Evolutionary conservation across 1,284 basidiomycete genomes (phyloP).

Genomic region (Leccinum brunneo-olivaceum): DNA sequence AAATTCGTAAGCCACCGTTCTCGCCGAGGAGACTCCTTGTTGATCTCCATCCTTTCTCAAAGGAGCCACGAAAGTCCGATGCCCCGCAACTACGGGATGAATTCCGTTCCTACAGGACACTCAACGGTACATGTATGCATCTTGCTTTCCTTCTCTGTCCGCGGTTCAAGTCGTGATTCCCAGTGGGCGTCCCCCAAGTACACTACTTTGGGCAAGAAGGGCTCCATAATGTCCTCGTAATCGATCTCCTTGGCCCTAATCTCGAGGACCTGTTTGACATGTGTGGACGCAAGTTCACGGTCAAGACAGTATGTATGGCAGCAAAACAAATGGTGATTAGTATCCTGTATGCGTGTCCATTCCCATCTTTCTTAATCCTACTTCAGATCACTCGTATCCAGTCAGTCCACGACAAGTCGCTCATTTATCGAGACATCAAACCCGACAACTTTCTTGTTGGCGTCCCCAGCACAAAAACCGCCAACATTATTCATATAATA

Average conservation of each 20-base stretch:
- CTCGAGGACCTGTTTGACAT: slow-evolving; percentile 97
- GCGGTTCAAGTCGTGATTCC: slow-evolving; percentile 13
- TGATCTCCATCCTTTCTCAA: slow-evolving; percentile 15
- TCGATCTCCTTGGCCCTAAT: slow-evolving; percentile 93
- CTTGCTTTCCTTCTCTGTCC: slow-evolving; percentile 5
- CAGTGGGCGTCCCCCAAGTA: slow-evolving; percentile 93
- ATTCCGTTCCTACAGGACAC: slow-evolving; percentile 93
- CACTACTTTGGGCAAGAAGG: slow-evolving; percentile 99
- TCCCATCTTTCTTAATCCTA: slow-evolving; percentile 8
- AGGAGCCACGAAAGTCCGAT: slow-evolving; percentile 98
- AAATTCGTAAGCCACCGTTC: slow-evolving; percentile 75
- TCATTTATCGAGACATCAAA: slow-evolving; percentile 99
- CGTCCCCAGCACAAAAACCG: slow-evolving; percentile 85
- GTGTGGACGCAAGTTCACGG: slow-evolving; percentile 94
- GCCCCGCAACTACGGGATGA: slow-evolving; percentile 97
- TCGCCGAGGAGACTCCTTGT: slow-evolving; percentile 9
- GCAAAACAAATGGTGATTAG: slow-evolving; percentile 92
- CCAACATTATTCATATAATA: slow-evolving; percentile 90
- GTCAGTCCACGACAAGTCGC: slow-evolving; percentile 95
- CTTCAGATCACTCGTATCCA: slow-evolving; percentile 90
- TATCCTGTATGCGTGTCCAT: slow-evolving; percentile 4
- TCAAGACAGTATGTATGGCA: slow-evolving; percentile 98
- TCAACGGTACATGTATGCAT: slow-evolving; percentile 84
- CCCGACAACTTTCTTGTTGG: slow-evolving; percentile 99
- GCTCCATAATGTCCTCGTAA: slow-evolving; percentile 94